These are phyloP conservation scores for Yarrowia yakushimensis DNA, from an alignment of 805 yeast genomes.

Conservation along the genomic window DNA sequence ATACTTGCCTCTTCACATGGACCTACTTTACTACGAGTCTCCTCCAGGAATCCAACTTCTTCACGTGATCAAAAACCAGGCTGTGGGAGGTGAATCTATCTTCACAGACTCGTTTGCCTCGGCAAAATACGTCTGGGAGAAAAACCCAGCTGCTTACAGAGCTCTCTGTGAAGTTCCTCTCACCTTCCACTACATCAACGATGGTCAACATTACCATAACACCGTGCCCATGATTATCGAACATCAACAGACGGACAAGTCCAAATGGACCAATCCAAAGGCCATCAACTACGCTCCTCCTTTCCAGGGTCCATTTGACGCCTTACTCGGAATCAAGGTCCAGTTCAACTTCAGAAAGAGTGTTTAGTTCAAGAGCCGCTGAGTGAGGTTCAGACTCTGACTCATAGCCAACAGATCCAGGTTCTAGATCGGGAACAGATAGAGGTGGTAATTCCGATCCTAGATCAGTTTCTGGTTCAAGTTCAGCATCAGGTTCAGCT, in stretches of 20 bases:
- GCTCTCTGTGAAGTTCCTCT: slow-evolving; percentile 62
- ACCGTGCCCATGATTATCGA: slow-evolving; percentile 63
- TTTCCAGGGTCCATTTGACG: slow-evolving; percentile 73
- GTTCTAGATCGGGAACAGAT: no score
- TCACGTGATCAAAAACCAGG: slow-evolving; percentile 48
- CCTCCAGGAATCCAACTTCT: slow-evolving; percentile 77
- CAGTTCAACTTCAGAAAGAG: no score
- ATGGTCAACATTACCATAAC: slow-evolving; percentile 58
- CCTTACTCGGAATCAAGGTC: no score
- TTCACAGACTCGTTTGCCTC: slow-evolving; percentile 71
- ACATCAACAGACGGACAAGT: slow-evolving; percentile 40
- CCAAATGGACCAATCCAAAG: slow-evolving; percentile 42
- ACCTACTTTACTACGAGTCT: slow-evolving; percentile 68
- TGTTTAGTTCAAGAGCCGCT: no score
- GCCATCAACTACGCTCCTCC: slow-evolving; percentile 77
- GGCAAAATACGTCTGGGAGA: slow-evolving; percentile 50
- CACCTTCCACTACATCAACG: slow-evolving; percentile 64
- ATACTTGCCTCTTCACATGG: slow-evolving; percentile 73
- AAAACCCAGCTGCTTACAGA: slow-evolving; percentile 59
- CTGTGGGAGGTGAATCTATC: slow-evolving; percentile 63
- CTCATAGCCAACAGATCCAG: no score
- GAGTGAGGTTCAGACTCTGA: no score
- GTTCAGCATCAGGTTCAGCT: no score
- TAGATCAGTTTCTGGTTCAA: no score
- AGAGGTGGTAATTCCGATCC: no score